Evolutionary conservation across 768 basidiomycete species (phyloP).

Genomic region (Cubamyces lactineus): DNA sequence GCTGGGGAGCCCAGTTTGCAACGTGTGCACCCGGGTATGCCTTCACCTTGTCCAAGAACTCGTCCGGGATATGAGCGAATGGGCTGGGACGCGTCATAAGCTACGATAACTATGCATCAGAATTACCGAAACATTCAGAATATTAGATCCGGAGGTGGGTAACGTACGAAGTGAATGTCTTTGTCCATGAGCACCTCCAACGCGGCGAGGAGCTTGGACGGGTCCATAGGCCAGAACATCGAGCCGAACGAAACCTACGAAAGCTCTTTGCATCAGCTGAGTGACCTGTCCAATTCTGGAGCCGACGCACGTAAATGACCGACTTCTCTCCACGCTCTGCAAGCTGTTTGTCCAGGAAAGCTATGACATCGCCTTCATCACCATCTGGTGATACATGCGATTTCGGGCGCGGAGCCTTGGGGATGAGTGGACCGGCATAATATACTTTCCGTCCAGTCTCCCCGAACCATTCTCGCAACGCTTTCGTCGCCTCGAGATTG

Average conservation of each 20-base stretch:
- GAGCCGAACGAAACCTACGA: slow-evolving; percentile 31
- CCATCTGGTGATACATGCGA: background rate
- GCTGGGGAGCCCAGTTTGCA: slow-evolving; percentile 7
- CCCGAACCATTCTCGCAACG: background rate
- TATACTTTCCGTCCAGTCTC: background rate
- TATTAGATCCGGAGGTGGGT: slow-evolving; percentile 21
- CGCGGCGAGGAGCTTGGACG: slow-evolving; percentile 21
- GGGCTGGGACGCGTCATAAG: background rate
- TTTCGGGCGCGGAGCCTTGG: background rate
- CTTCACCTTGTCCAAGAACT: background rate
- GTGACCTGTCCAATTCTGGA: background rate
- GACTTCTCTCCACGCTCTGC: slow-evolving; percentile 22
- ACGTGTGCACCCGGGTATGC: background rate
- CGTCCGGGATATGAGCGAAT: background rate
- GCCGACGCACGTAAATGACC: slow-evolving; percentile 20
- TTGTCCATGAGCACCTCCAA: slow-evolving; percentile 28
- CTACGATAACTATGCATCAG: background rate
- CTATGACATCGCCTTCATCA: slow-evolving; percentile 8
- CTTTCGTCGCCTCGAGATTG: background rate
- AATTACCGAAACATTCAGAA: background rate
- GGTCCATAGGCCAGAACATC: slow-evolving; percentile 23
- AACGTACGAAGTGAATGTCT: slow-evolving; percentile 28
- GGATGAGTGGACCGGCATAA: background rate
- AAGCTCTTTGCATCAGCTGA: slow-evolving; percentile 5
- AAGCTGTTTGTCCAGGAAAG: slow-evolving; percentile 18